Evolutionary conservation across 352 stramenopile species (phyloP), one percentile per base, ranked within the genome.

Genomic region (Bremia lactucae): DNA sequence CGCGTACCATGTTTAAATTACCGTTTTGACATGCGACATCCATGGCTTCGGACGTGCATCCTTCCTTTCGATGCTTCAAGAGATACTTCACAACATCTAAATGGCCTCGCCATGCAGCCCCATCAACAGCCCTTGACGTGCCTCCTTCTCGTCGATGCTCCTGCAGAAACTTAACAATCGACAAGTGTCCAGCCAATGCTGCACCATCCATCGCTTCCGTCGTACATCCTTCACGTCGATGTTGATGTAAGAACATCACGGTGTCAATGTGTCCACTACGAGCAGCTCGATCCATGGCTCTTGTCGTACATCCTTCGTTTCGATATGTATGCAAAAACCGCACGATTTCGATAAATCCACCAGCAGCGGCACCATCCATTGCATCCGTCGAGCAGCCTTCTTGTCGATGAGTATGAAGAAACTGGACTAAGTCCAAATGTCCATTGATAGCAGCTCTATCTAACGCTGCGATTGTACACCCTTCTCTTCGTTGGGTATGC

Each of bases 121-220:
- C 44, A 49, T 73, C 59, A 3, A 68, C 19, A 9, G 59, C 52
- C 46, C 45, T 39, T 3, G 46, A 48, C 1, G 63, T 74, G 19
- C 56, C 62, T n/a, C 61, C 59, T 48, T 62, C 45, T 3, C 45
- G 36, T 42, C 63, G 49, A 8, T 58, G 39, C 10, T 54, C 18
- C 21, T 72, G 60, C 7, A 79, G 44, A 31, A 59, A 66, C 14
- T 35, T 37, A 18, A 78, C 52, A 40, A 75, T 42, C 0, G 45
- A 15, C 16, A 73, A 28, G 4, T 53, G 22, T 5, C 63, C 67
- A 22, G 60, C 38, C 9, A 63, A 37, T 8, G 67, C 67, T 11
- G 63, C 63, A 2, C 54, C 52, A 37, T 74, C 59, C 31, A 78
- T 68, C 2, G 59, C 62, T 31, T 59, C 39, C 1, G 44, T 59